A percentile compares a stretch with the other conserved stretches of the same genome.
Evolutionary conservation across 2,329 filamentous ascomycete genomes (phyloP).

Genomic region (Paraconiothyrium sp.): DNA sequence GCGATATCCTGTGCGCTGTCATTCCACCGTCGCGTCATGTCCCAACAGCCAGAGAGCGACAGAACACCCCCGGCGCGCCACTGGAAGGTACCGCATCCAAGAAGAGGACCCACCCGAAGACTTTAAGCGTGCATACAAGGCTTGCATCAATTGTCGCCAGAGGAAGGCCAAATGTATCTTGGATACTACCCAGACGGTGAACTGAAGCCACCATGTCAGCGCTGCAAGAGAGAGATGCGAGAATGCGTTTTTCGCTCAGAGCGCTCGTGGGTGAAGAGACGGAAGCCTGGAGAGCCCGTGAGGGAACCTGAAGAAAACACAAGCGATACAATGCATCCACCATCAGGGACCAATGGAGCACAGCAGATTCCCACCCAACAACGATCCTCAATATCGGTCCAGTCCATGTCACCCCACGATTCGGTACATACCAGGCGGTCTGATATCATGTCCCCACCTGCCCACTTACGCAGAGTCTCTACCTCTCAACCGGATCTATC

Average conservation of each 20-base stretch:
- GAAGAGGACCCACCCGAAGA: slow-evolving; percentile 52
- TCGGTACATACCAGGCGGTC: slow-evolving; percentile 41
- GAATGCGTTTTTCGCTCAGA: slow-evolving; percentile 58
- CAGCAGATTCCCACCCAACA: slow-evolving; percentile 27
- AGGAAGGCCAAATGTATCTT: slow-evolving; percentile 64
- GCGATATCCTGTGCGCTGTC: slow-evolving; percentile 20
- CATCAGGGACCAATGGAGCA: slow-evolving; percentile 9
- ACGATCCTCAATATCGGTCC: slow-evolving; percentile 34
- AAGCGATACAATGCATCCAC: slow-evolving; percentile 10
- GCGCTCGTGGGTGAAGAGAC: slow-evolving; percentile 50
- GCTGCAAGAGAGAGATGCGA: slow-evolving; percentile 61
- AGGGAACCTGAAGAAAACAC: slow-evolving; percentile 33
- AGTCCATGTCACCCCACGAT: slow-evolving; percentile 35
- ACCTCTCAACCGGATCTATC: slow-evolving; percentile 48
- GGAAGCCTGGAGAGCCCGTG: slow-evolving; percentile 41
- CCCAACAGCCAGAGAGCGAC: slow-evolving; percentile 11
- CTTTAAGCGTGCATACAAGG: slow-evolving; percentile 65
- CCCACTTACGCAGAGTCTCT: slow-evolving; percentile 43
- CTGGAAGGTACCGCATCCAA: slow-evolving; percentile 11
- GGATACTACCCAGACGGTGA: slow-evolving; percentile 52
- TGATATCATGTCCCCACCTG: slow-evolving; percentile 42
- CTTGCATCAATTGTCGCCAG: slow-evolving; percentile 62
- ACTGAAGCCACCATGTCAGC: slow-evolving; percentile 56
- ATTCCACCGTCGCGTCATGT: slow-evolving; percentile 21
- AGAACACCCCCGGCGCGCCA: slow-evolving; percentile 3